Evolutionary conservation across 192 early-diverging fungal species (phyloP), one percentile per base, ranked within the genome.

Genomic region (Piromyces finnis): DNA sequence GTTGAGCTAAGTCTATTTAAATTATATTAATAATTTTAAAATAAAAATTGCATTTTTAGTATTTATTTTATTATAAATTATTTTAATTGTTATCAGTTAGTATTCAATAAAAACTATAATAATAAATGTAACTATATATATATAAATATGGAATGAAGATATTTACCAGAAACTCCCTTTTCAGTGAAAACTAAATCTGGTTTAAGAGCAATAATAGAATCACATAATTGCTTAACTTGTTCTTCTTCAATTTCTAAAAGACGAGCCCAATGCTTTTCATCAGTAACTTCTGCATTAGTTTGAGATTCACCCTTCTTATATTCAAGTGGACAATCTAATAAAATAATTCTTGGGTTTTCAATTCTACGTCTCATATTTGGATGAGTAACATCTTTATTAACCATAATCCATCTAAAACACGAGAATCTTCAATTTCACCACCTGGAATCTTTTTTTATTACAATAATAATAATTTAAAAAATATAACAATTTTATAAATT

Each of bases 261-360:
- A 30, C 98, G 90, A 80, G 93, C 88, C 98, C 98, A 99, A 87
- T 99, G 96, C 30, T 91, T 88, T 84, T 99, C 98, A 86, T 97
- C 95, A 80, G 93, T 93, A 79, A 99, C 94, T 86, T 99, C 98
- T 83, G 98, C 96, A 84, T 96, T 94, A 30, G 98, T 99, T 88
- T 99, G 98, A 59, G 95, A 98, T 87, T 98, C 98, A 80, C 98
- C 98, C 92, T 99, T 99, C 88, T 99, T 99, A 93, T 99, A 99
- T 86, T 98, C 98, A 78, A 99, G 90, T 30, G 97, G 97, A 87
- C 98, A 99, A 90, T 99, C 98, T 78, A 99, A 88, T 77, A 99
- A 88, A 18, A 99, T 89, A 80, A 99, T 91, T 78, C 97, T 92
- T 28, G 98, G 98, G 85, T 99, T 98, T 84, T 96, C 94, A 80